A percentile compares a stretch with the other conserved stretches of the same genome.
These are phyloP conservation scores for Grigorovia transvaalensis DNA, from an alignment of 805 yeast species.

Conservation along the genomic window DNA sequence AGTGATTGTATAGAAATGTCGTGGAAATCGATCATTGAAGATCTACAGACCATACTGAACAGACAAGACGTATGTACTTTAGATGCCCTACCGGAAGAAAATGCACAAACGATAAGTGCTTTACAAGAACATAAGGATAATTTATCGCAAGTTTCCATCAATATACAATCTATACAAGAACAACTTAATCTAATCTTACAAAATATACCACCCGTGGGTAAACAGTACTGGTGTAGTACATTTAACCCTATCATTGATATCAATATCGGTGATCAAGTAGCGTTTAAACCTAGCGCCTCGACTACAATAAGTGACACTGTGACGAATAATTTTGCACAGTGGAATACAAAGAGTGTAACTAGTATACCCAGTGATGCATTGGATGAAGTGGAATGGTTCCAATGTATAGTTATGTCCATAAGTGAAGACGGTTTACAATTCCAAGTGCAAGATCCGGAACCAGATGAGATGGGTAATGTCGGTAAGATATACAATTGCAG, in stretches of 20 bases:
- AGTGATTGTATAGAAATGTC: not conserved
- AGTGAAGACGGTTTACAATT: slow-evolving; percentile 63
- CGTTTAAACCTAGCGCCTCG: slow-evolving; percentile 46
- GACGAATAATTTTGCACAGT: not conserved
- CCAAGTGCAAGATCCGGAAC: slow-evolving; percentile 96
- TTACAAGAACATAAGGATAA: slow-evolving; percentile 5
- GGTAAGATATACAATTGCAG: slow-evolving; percentile 79
- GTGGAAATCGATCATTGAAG: not conserved
- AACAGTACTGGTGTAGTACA: slow-evolving; percentile 41
- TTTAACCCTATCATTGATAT: slow-evolving; percentile 52
- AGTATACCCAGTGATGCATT: slow-evolving; percentile 33
- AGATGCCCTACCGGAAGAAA: not conserved
- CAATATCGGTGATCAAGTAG: slow-evolving; percentile 70
- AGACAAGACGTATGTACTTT: not conserved
- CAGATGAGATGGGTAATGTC: slow-evolving; percentile 83
- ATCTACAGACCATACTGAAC: slow-evolving; percentile 37
- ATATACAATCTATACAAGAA: slow-evolving; percentile 4
- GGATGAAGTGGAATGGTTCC: slow-evolving; percentile 82
- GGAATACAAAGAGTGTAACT: not conserved
- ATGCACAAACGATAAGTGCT: not conserved
- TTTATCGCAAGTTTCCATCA: slow-evolving; percentile 1
- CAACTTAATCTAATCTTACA: not conserved
- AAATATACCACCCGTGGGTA: slow-evolving; percentile 23
- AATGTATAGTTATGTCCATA: slow-evolving; percentile 76
- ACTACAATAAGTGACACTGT: not conserved